Evolutionary conservation across 164 flowering plant species (phyloP).

Genomic region (Echeveria elegans): DNA sequence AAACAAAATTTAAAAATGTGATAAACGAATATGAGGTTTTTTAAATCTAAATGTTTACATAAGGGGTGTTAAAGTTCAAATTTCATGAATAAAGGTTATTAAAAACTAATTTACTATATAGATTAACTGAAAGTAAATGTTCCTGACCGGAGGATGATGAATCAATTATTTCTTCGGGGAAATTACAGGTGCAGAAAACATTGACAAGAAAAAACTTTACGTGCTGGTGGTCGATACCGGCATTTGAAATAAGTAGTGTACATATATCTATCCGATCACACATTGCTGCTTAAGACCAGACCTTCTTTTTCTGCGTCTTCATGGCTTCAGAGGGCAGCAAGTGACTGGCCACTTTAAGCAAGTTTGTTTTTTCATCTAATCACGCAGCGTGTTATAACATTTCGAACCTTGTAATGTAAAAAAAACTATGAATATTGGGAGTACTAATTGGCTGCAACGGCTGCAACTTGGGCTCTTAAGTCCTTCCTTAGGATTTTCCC

Average conservation of each 20-base stretch:
- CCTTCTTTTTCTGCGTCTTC: background rate
- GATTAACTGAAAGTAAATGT: no score
- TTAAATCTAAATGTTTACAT: no score
- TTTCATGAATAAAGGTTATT: no score
- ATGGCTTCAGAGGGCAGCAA: background rate
- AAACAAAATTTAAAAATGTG: no score
- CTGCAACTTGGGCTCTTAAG: conserved; percentile 13
- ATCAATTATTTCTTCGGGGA: background rate
- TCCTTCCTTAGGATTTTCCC: conserved; percentile 24
- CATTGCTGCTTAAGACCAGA: background rate
- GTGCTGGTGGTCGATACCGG: background rate
- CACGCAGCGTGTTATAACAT: background rate
- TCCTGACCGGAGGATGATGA: background rate
- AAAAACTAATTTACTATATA: no score
- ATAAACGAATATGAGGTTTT: no score
- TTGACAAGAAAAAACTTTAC: background rate
- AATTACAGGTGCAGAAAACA: background rate
- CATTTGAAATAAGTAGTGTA: background rate
- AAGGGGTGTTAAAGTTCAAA: no score
- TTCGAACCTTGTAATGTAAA: background rate
- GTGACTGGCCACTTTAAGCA: background rate
- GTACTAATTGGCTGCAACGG: conserved; percentile 14
- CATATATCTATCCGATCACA: background rate
- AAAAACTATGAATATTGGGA: background rate
- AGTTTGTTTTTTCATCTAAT: background rate